Percentiles rank a stretch among this genome's conserved stretches.
Conservation (phyloP, 2,329 filamentous ascomycete species). For the Colletotrichum destructivum region DNA sequence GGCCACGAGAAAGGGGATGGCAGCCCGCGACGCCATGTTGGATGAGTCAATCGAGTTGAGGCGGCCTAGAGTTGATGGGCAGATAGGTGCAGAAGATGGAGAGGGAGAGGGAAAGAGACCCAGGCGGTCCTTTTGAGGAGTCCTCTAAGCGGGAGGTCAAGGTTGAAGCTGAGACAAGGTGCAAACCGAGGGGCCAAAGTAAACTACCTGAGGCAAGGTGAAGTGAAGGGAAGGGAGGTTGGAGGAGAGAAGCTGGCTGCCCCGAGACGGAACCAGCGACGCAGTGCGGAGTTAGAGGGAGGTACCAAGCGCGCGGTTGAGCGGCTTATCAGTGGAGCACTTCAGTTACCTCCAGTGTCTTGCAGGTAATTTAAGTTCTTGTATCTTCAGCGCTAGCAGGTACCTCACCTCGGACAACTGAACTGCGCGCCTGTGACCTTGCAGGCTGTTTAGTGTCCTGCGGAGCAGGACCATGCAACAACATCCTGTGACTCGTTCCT, state of each 20-base stretch:
- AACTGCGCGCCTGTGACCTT: neutral
- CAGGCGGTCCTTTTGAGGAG: neutral
- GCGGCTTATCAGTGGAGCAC: constrained; percentile 9
- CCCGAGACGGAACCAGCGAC: neutral
- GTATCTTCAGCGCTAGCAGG: neutral
- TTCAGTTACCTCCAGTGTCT: neutral
- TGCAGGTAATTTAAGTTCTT: neutral
- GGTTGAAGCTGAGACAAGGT: neutral
- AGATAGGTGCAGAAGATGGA: neutral
- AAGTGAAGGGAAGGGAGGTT: neutral
- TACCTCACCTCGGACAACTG: neutral
- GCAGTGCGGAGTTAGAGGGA: neutral
- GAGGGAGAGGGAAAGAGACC: neutral
- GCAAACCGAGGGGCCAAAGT: neutral
- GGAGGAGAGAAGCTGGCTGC: neutral
- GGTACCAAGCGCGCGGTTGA: constrained; percentile 7
- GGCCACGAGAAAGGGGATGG: constrained; percentile 88
- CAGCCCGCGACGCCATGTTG: constrained; percentile 77
- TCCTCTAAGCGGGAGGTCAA: neutral
- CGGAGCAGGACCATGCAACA: neutral
- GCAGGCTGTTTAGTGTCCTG: neutral
- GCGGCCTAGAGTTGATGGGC: neutral
- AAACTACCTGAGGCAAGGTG: neutral
- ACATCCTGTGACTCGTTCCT: too few species aligned
- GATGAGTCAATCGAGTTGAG: constrained; percentile 6